Evolutionary conservation across 2,329 filamentous ascomycete genomes (phyloP).

Genomic region (Xylariaceae sp.): DNA sequence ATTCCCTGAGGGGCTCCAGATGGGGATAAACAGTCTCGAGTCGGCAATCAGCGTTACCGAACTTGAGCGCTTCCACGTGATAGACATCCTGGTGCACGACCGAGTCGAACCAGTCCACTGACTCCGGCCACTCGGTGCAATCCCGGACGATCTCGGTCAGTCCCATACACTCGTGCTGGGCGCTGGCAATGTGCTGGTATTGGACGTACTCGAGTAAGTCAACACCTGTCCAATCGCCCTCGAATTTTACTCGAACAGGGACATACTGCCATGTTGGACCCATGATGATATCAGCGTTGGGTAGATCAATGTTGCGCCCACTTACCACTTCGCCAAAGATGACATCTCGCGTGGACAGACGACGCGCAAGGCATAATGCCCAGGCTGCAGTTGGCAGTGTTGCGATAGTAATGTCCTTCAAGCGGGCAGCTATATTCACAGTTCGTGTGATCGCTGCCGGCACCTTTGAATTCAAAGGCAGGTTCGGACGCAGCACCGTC

Average conservation of each 20-base stretch:
- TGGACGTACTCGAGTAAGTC: constrained; percentile 62
- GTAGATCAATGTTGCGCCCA: constrained; percentile 65
- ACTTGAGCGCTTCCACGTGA: constrained; percentile 62
- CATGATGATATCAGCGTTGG: constrained; percentile 61
- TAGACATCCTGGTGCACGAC: constrained; percentile 66
- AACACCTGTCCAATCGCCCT: constrained; percentile 55
- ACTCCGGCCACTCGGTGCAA: constrained; percentile 54
- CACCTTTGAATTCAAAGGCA: constrained; percentile 45
- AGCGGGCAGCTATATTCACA: constrained; percentile 54
- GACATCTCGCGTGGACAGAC: constrained; percentile 60
- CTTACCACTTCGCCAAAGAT: constrained; percentile 72
- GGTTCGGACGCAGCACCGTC: constrained; percentile 49
- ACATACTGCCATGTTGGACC: constrained; percentile 74
- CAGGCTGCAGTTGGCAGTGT: constrained; percentile 72
- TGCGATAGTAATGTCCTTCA: constrained; percentile 65
- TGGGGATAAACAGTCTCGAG: constrained; percentile 67
- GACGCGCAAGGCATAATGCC: constrained; percentile 66
- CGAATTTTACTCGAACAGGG: constrained; percentile 66
- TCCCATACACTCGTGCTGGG: constrained; percentile 61
- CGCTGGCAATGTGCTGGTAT: constrained; percentile 62
- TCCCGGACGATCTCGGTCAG: constrained; percentile 58
- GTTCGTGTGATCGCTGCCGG: constrained; percentile 53
- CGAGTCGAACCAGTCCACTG: constrained; percentile 57
- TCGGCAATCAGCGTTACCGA: constrained; percentile 46
- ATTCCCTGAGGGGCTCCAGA: constrained; percentile 60